Evolutionary conservation across 2,329 filamentous ascomycete genomes (phyloP).

Genomic region (Colletotrichum sp.): DNA sequence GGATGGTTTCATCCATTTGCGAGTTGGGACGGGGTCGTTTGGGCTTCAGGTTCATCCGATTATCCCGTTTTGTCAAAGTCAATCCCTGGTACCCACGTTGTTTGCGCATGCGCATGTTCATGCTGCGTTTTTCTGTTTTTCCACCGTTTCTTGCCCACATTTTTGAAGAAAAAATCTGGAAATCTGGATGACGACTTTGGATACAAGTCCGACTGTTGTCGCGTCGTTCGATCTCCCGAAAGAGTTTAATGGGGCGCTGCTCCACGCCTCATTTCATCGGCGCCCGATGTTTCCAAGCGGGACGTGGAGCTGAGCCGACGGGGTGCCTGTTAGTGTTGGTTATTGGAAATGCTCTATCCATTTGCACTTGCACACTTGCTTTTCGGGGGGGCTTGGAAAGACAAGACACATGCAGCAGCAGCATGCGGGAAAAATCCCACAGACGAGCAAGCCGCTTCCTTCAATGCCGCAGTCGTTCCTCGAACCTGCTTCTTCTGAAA

Average conservation of each 20-base stretch:
- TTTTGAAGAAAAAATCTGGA: background rate
- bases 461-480: background rate
- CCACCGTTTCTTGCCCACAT: background rate
- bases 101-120: background rate
- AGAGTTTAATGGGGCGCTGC: background rate
- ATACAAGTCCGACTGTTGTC: background rate
- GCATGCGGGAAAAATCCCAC: background rate
- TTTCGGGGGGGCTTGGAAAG: background rate
- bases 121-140: background rate
- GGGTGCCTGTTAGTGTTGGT: background rate
- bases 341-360: background rate
- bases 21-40: background rate
- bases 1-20: background rate
- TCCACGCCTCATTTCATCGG: conserved; percentile 15
- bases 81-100: background rate
- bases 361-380: background rate
- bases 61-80: background rate
- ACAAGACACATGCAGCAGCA: background rate
- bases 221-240: background rate
- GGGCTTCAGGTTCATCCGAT: conserved; percentile 7
- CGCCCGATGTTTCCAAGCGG: background rate
- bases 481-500: background rate
- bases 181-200: background rate
- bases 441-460: background rate
- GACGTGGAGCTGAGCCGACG: background rate